These are phyloP conservation scores for Cinnamomum micranthum DNA, from an alignment of 164 flowering plant species.

Conservation along the genomic window DNA sequence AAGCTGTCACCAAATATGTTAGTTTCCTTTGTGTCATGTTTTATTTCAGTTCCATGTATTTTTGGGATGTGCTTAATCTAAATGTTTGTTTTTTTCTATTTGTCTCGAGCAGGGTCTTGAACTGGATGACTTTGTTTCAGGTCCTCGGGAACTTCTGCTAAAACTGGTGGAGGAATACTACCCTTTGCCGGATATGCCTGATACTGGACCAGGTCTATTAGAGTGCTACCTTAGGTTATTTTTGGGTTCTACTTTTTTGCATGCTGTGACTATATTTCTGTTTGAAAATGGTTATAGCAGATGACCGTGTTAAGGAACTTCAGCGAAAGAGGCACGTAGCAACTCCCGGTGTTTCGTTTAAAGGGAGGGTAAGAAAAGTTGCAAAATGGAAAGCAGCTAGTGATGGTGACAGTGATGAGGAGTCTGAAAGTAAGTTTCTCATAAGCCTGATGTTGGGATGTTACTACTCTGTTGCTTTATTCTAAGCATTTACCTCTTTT, in stretches of 20 bases:
- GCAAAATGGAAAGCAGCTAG: constrained; percentile 66
- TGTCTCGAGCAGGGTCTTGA: constrained; percentile 61
- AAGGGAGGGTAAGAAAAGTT: constrained; percentile 83
- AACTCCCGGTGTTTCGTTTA: constrained; percentile 72
- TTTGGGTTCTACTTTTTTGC: not conserved
- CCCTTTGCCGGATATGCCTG: constrained; percentile 92
- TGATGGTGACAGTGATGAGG: constrained; percentile 74
- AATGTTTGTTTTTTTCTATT: constrained; percentile 6
- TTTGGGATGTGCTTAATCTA: not conserved
- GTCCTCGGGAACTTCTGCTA: constrained; percentile 93
- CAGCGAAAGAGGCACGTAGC: constrained; percentile 84
- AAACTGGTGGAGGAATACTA: constrained; percentile 96
- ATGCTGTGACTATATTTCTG: not conserved
- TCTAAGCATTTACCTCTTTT: not conserved
- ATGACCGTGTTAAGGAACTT: constrained; percentile 78
- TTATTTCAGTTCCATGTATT: not conserved
- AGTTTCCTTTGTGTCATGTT: constrained; percentile 15
- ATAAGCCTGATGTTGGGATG: not conserved
- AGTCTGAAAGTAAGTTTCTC: constrained; percentile 54
- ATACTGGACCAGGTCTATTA: constrained; percentile 50
- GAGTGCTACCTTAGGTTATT: not conserved
- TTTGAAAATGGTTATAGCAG: constrained; percentile 37
- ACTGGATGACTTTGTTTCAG: constrained; percentile 96
- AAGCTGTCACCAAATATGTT: constrained; percentile 94
- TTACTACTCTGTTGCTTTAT: not conserved